Percentiles rank a stretch among this genome's conserved stretches.
Conservation (phyloP, 257 asterid species). For the Nicotiana paniculata region DNA sequence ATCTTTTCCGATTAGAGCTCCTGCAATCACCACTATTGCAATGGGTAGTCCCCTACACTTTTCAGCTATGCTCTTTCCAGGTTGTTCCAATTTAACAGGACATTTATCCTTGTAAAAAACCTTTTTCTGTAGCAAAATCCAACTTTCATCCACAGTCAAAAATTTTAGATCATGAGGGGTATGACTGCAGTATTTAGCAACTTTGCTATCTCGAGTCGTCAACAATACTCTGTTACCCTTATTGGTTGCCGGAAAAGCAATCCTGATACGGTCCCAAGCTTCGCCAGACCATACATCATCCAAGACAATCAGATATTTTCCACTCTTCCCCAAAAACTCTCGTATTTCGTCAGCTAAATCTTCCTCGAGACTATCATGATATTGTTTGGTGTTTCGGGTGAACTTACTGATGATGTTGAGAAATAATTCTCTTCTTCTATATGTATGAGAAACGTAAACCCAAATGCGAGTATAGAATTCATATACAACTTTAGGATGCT, state of each 20-base stretch:
- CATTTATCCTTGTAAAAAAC: conserved; percentile 31
- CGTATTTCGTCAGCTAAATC: not conserved
- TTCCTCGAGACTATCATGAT: not conserved
- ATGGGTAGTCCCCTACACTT: conserved; percentile 44
- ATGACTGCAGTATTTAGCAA: conserved; percentile 27
- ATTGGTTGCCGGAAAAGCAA: conserved; percentile 34
- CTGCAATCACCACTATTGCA: conserved; percentile 47
- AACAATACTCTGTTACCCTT: conserved; percentile 35
- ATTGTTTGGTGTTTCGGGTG: conserved; percentile 19
- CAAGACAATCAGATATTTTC: not conserved
- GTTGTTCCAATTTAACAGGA: conserved; percentile 24
- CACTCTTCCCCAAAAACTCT: not conserved
- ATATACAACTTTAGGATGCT: conserved; percentile 15
- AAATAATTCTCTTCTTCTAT: conserved; percentile 24
- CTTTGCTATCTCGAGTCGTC: conserved; percentile 35
- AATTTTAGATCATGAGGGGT: conserved; percentile 31
- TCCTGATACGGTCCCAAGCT: conserved; percentile 13
- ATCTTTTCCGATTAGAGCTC: conserved; percentile 37
- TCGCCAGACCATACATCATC: not conserved
- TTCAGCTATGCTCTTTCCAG: conserved; percentile 32
- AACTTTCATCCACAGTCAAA: conserved; percentile 37
- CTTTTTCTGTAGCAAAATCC: conserved; percentile 35
- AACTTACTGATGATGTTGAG: conserved; percentile 28
- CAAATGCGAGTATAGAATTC: conserved; percentile 32
- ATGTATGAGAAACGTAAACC: conserved; percentile 33